phyloP scores from a whole-genome alignment of 2,329 filamentous ascomycete genomes.

The Chaetomium olivaceum region DNA sequence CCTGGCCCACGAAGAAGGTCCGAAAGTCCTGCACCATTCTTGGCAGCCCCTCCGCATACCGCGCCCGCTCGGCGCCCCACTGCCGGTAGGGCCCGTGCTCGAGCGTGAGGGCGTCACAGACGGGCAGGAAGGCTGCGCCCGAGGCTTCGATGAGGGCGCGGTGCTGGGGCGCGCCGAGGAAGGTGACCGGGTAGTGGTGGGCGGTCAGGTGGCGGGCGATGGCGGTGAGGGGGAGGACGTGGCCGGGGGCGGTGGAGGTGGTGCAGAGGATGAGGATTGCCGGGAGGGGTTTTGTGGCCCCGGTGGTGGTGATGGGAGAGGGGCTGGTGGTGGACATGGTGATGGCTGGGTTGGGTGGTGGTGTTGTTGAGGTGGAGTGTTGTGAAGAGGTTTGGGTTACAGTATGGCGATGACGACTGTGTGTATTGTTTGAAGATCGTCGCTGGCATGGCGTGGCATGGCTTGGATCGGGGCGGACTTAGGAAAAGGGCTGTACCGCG shows the following conservation, averaged over 20 bases:
- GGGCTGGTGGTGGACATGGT: not conserved
- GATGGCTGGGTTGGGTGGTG: not conserved
- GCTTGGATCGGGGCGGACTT: not conserved
- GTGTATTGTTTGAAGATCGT: not conserved
- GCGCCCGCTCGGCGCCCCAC: not conserved
- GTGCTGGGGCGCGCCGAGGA: not conserved
- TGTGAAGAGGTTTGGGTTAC: not conserved
- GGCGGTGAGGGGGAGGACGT: constrained; percentile 23
- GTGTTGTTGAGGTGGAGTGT: not conserved
- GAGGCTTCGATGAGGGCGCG: not conserved
- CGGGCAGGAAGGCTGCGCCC: not conserved
- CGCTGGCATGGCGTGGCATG: not conserved
- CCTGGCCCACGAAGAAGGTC: not conserved
- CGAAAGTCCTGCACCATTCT: not conserved
- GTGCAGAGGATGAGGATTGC: constrained; percentile 25
- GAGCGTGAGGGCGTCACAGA: not conserved
- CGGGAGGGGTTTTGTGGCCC: constrained; percentile 9
- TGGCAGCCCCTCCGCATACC: not conserved
- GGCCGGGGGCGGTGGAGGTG: constrained; percentile 22
- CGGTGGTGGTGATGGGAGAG: too few relatives aligned
- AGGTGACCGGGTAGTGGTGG: not conserved
- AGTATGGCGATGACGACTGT: not conserved
- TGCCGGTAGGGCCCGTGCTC: not conserved
- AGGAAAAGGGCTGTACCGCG: too few relatives aligned
- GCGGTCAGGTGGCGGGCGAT: constrained; percentile 34